phyloP scores from a whole-genome alignment of 1,284 basidiomycete genomes.

The Ganoderma sinense region DNA sequence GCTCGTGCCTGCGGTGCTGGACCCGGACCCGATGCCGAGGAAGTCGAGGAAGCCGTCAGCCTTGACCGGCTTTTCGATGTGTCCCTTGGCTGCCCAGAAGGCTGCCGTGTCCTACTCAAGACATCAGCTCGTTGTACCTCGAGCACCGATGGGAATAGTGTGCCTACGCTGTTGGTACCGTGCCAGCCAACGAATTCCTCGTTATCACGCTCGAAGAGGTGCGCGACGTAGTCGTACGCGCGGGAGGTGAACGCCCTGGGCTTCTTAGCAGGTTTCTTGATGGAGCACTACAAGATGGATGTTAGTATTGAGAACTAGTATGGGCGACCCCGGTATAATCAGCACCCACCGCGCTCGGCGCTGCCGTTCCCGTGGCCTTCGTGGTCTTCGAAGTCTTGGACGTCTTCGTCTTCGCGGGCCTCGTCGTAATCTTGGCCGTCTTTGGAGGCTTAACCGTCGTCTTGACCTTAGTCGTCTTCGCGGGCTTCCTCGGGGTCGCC shows the following conservation, averaged over 20 bases:
- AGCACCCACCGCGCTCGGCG: not conserved
- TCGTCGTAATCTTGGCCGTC: not conserved
- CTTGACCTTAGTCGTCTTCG: not conserved
- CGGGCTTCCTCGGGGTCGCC: not conserved
- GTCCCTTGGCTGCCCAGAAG: not conserved
- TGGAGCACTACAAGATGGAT: not conserved
- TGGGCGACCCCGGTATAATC: not conserved
- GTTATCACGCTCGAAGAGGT: constrained; percentile 7
- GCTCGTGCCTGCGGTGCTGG: not conserved
- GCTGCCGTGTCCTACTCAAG: not conserved
- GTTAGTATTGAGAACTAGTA: not conserved
- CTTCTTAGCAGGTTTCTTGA: not conserved
- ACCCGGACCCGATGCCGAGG: not conserved
- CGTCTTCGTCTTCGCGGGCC: too few relatives aligned
- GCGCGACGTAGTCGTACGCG: constrained; percentile 4
- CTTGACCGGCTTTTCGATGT: not conserved
- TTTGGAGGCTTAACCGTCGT: not conserved
- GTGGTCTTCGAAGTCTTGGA: not conserved
- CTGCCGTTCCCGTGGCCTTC: not conserved
- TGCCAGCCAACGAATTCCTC: not conserved
- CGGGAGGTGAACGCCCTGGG: not conserved
- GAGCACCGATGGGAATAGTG: too few relatives aligned
- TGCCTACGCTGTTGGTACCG: not conserved
- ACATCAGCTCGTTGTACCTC: not conserved
- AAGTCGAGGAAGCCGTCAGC: not conserved